Conservation (phyloP, 2,329 filamentous ascomycete species). For the Pseudocercospora fuligena region DNA sequence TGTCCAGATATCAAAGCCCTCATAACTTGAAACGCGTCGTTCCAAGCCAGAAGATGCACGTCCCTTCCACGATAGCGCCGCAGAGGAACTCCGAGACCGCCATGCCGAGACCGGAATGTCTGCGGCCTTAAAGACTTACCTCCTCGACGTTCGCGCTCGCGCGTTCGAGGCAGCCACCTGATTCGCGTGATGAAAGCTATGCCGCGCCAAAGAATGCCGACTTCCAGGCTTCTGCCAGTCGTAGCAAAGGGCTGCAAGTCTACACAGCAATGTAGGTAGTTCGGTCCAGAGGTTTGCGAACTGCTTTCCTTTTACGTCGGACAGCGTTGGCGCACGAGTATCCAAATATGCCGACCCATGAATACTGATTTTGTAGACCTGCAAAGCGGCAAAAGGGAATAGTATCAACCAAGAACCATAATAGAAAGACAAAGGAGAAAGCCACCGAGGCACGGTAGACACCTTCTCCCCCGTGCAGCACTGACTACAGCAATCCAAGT, state of each 20-base stretch:
- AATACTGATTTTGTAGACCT: neutral
- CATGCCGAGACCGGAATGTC: neutral
- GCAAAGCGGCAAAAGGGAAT: neutral
- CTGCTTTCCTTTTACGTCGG: neutral
- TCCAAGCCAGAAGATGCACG: neutral
- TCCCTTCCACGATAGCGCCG: constrained; percentile 1
- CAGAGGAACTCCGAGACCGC: constrained; percentile 12
- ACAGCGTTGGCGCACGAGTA: neutral
- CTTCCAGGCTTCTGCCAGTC: neutral
- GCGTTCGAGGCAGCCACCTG: neutral
- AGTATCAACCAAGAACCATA: neutral
- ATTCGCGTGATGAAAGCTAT: neutral
- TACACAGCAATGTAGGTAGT: neutral
- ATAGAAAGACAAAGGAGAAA: neutral
- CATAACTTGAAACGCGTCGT: neutral
- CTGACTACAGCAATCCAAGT: neutral
- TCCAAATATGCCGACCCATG: neutral
- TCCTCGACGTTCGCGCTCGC: neutral
- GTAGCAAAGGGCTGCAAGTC: neutral
- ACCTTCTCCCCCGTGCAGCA: neutral
- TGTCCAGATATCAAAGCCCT: neutral
- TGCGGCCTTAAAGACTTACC: constrained; percentile 13
- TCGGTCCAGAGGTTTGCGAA: neutral
- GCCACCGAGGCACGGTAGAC: neutral
- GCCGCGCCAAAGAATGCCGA: neutral